phyloP scores from a whole-genome alignment of 2,329 filamentous ascomycete genomes.

The Colletotrichum aenigma region DNA sequence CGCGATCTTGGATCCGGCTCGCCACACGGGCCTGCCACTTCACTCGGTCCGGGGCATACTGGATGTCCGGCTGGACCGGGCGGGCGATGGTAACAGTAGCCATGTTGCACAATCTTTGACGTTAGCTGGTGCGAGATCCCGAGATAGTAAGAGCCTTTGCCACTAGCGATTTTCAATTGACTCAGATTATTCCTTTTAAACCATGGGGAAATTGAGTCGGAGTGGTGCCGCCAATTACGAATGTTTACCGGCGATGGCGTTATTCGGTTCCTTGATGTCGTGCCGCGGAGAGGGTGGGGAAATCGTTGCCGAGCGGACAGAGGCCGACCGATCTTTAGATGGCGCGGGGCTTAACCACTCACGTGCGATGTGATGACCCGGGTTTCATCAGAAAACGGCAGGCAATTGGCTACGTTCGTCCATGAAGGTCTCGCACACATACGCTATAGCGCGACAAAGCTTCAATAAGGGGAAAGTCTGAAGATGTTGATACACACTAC shows the following conservation, averaged over 20 bases:
- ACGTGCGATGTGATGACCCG: not conserved
- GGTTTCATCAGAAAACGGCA: not conserved
- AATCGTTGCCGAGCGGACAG: not conserved
- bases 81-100: conserved; percentile 23
- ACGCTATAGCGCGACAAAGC: accelerated
- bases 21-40: conserved; percentile 57
- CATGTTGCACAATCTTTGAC: not conserved
- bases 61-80: conserved; percentile 61
- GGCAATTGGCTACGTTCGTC: not conserved
- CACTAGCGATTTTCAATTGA: not conserved
- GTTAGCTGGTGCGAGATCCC: not conserved
- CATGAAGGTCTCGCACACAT: accelerated
- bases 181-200: not conserved
- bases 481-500: not conserved
- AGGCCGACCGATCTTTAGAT: not conserved
- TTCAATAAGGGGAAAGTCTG: not conserved
- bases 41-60: conserved; percentile 56
- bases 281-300: conserved; percentile 8
- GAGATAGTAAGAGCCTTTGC: not conserved
- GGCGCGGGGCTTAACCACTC: not conserved
- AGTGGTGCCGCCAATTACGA: not conserved
- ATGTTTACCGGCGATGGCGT: not conserved
- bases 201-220: too few relatives aligned
- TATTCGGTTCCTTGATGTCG: conserved; percentile 4
- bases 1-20: conserved; percentile 44